phyloP scores from a whole-genome alignment of 495 filamentous ascomycete genomes.

The Lentithecium fluviatile region DNA sequence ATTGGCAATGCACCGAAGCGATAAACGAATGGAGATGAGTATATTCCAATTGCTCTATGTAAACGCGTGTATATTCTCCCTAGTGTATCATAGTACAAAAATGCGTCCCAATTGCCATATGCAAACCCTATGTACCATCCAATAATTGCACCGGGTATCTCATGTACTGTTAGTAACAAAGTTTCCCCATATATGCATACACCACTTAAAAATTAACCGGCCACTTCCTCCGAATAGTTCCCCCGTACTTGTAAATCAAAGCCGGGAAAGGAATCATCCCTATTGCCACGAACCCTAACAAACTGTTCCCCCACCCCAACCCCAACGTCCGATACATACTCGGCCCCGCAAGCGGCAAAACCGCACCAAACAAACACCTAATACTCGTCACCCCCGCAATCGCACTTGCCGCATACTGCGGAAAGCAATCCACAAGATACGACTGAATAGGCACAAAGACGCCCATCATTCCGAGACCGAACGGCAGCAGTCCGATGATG shows the following conservation, averaged over 20 bases:
- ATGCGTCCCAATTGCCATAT: too few species aligned
- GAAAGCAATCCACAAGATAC: conserved; percentile 44
- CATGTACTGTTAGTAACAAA: too few species aligned
- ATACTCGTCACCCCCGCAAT: conserved; percentile 52
- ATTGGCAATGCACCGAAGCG: too few species aligned
- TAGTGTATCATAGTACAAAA: too few species aligned
- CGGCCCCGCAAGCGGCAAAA: conserved; percentile 52
- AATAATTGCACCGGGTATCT: too few species aligned
- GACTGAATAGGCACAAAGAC: conserved; percentile 37
- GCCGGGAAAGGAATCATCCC: conserved; percentile 44
- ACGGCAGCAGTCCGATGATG: conserved; percentile 55
- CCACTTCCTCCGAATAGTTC: conserved; percentile 31
- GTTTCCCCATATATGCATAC: too few species aligned
- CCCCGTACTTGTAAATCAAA: conserved; percentile 38
- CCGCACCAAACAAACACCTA: conserved; percentile 51
- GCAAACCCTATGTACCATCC: too few species aligned
- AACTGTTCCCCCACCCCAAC: conserved; percentile 49
- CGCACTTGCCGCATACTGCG: conserved; percentile 37
- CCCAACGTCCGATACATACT: conserved; percentile 49
- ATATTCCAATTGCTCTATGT: too few species aligned
- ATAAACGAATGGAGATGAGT: too few species aligned
- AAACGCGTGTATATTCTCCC: too few species aligned
- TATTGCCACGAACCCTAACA: conserved; percentile 49
- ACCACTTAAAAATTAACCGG: conserved; percentile 19
- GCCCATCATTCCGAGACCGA: conserved; percentile 56